Percentiles rank a stretch among this genome's conserved stretches.
phyloP scores from a whole-genome alignment of 257 asterid genomes.

The Nyctanthes arbortristis region DNA sequence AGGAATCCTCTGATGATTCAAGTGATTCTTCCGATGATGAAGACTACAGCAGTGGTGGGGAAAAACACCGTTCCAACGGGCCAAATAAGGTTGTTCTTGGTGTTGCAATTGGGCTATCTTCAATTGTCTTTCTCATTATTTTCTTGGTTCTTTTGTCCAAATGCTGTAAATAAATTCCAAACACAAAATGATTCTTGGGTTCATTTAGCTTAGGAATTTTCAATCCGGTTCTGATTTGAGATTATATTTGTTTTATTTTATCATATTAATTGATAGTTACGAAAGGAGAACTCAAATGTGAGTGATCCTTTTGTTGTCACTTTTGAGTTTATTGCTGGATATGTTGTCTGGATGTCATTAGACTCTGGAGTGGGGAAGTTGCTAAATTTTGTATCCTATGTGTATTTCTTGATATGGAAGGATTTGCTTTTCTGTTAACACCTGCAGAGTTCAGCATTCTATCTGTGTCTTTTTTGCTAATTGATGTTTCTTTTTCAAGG shows the following conservation, averaged over 20 bases:
- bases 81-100: conserved; percentile 94
- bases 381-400: conserved; percentile 6
- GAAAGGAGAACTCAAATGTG: conserved; percentile 25
- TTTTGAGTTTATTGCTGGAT: conserved; percentile 19
- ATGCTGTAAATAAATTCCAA: conserved; percentile 67
- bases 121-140: conserved; percentile 78
- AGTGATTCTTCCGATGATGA: conserved; percentile 37
- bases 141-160: conserved; percentile 74
- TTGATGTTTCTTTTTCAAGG: conserved; percentile 6
- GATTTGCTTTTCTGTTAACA: conserved; percentile 19
- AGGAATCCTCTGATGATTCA: conserved; percentile 42
- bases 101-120: conserved; percentile 81
- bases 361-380: background rate
- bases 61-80: conserved; percentile 54
- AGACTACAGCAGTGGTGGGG: conserved; percentile 37
- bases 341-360: too few relatives aligned
- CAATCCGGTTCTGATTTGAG: conserved; percentile 7
- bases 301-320: conserved; percentile 25
- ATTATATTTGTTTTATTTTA: conserved; percentile 13
- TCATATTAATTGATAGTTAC: conserved; percentile 20
- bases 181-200: conserved; percentile 20
- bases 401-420: conserved; percentile 24
- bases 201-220: conserved; percentile 32
- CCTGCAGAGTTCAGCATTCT: conserved; percentile 34
- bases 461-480: conserved; percentile 7